Conservation (phyloP, 176 grass and related monocot genomes). For the Metroxylon sagu region DNA sequence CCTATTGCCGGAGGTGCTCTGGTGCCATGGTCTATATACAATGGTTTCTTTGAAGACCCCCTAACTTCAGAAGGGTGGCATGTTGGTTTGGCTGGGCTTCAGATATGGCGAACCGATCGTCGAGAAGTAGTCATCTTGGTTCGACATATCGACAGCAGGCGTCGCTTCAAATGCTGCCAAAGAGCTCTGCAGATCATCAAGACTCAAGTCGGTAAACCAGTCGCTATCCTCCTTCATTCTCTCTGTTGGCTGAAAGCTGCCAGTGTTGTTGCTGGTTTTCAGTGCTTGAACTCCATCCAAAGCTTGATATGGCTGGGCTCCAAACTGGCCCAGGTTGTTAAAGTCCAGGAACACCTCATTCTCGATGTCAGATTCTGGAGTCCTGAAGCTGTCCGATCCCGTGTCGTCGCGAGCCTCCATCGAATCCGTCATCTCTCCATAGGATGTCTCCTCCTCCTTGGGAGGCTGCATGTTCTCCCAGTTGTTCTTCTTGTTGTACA, state of each 20-base stretch:
- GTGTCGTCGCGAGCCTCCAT: neutral
- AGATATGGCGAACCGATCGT: too few species aligned
- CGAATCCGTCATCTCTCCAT: neutral
- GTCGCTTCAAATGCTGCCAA: neutral
- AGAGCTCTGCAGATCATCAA: conserved; percentile 9
- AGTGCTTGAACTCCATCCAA: neutral
- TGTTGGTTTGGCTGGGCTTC: too few species aligned
- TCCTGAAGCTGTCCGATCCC: neutral
- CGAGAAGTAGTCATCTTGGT: too few species aligned
- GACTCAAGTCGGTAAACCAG: conserved; percentile 10
- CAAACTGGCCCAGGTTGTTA: neutral
- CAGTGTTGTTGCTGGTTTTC: neutral
- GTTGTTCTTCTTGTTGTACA: conserved; percentile 21
- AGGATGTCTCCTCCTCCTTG: too few species aligned
- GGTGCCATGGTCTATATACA: too few species aligned
- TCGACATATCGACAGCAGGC: conserved; percentile 5
- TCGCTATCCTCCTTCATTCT: conserved; percentile 5
- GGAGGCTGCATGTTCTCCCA: neutral
- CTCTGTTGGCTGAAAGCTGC: neutral
- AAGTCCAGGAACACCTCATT: neutral
- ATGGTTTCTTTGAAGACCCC: too few species aligned
- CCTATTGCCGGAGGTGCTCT: too few species aligned
- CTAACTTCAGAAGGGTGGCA: too few species aligned
- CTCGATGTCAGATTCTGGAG: conserved; percentile 7
- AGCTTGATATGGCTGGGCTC: neutral